A percentile compares a stretch with the other conserved stretches of the same genome.
phyloP scores from a whole-genome alignment of 257 asterid species.

The Nyctanthes arbortristis region DNA sequence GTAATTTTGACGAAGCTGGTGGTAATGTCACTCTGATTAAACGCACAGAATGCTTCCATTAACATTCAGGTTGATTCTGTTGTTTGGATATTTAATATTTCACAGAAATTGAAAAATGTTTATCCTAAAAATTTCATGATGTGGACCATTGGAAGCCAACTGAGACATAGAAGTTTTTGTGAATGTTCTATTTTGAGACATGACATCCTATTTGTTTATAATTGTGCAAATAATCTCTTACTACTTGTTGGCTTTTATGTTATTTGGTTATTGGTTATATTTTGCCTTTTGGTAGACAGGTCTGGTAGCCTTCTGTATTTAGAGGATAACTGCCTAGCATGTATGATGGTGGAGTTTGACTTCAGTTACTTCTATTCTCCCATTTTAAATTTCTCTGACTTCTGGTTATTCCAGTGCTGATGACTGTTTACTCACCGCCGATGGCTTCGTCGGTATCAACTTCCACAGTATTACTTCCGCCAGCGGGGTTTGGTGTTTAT shows the following conservation, averaged over 20 bases:
- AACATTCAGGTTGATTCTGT: background rate
- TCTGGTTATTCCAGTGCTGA: constrained; percentile 36
- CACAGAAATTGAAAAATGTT: background rate
- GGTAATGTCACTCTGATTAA: background rate
- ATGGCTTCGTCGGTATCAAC: constrained; percentile 66
- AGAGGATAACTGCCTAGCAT: constrained; percentile 2
- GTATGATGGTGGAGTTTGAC: constrained; percentile 3
- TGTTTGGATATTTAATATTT: background rate
- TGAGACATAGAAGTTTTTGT: background rate
- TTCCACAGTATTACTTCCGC: constrained; percentile 48
- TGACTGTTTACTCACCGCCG: constrained; percentile 44
- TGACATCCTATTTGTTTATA: no score
- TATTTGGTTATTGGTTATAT: background rate
- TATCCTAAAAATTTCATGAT: no score
- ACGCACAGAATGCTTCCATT: background rate
- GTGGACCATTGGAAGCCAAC: no score
- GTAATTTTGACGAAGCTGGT: background rate
- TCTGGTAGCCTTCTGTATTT: constrained; percentile 1
- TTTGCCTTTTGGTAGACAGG: background rate
- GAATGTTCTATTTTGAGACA: background rate
- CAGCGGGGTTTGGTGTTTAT: constrained; percentile 47
- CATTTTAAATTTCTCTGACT: background rate
- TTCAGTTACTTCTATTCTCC: background rate
- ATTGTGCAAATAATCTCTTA: no score
- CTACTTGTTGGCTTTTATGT: constrained; percentile 3